Evolutionary conservation across 805 yeast genomes (phyloP).

Genomic region (Cyberlindnera petersonii): DNA sequence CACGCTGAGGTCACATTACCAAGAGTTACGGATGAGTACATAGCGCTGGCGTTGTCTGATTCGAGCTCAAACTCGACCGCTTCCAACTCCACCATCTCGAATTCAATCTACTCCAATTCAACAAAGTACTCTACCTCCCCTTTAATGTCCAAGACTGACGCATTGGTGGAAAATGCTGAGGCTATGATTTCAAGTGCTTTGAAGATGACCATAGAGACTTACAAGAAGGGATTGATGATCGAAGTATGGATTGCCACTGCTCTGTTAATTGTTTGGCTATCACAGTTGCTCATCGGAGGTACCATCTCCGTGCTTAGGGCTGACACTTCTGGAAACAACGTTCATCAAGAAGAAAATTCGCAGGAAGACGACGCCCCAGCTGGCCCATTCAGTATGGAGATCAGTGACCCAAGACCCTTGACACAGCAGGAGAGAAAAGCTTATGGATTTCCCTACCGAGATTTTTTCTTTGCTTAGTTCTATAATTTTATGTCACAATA

Average conservation of each 20-base stretch:
- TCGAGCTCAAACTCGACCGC: conserved; percentile 1
- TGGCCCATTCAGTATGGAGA: no score
- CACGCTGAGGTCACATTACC: conserved; percentile 61
- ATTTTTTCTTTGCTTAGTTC: no score
- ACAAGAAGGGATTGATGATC: conserved; percentile 33
- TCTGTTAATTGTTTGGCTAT: conserved; percentile 45
- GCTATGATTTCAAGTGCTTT: conserved; percentile 26
- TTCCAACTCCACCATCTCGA: conserved; percentile 7
- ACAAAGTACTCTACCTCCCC: background rate
- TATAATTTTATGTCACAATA: background rate
- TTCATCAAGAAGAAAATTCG: no score
- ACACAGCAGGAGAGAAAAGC: conserved; percentile 14
- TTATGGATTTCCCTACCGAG: conserved; percentile 22
- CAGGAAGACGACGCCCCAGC: no score
- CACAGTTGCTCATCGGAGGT: conserved; percentile 40
- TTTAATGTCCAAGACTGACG: conserved; percentile 7
- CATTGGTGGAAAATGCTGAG: conserved; percentile 22
- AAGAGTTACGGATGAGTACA: conserved; percentile 34
- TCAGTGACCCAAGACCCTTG: conserved; percentile 21
- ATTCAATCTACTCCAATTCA: background rate
- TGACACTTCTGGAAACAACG: background rate
- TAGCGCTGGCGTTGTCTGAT: conserved; percentile 22
- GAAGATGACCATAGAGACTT: conserved; percentile 30
- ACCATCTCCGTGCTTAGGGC: conserved; percentile 3
- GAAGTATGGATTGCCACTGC: conserved; percentile 47